Base-by-base conservation (phyloP, 257 asterid genomes). In the Cynanchum wilfordii region DNA sequence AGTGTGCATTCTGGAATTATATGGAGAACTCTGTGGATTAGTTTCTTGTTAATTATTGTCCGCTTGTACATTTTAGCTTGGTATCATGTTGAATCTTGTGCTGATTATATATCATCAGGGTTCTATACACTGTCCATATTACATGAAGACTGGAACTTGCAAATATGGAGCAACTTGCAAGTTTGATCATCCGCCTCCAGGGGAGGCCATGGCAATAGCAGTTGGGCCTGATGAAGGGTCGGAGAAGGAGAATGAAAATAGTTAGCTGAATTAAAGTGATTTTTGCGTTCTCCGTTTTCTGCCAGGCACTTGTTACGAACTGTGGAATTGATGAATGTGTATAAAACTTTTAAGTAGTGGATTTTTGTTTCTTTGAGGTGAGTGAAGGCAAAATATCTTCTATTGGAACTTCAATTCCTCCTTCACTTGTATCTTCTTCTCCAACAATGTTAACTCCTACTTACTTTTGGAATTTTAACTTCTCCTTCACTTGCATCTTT, bases 121-220 rank as follows among this genome's bases (percentile, higher is more conserved):
- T 69, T 89, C 97, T 50, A 82, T 88, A 76, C 88, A 88, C 81
- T 93, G 98, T 68, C 98, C 98, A 7, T 93, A 87, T 81, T 93
- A 93, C 73, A 93, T 90, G 98, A 93, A 93, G 89, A 93, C 98
- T 0, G 91, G 98, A 73, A 85, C 91, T 38, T 93, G 98, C 92
- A 93, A 90, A 84, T 90, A 83, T 49, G 95, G 96, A 62, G 83
- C 86, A n/a, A 86, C 92, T 6, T 93, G 98, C 88, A 93, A 67
- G 86, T 93, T 93, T 76, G 96, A 93, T 70, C 97, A 93, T 81
- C 97, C 98, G 15, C 95, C 98, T 71, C 98, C 96, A 4, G 96
- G 92, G 30, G 97, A 89, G 87, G 96, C 90, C 84, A 80, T 93
- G 97, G 80, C 87, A 24, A 58, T 42, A 72, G 82, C 82, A 24